These are phyloP conservation scores for Rhodosporidiobolus sp. DNA, from an alignment of 768 basidiomycete species.

Conservation along the genomic window DNA sequence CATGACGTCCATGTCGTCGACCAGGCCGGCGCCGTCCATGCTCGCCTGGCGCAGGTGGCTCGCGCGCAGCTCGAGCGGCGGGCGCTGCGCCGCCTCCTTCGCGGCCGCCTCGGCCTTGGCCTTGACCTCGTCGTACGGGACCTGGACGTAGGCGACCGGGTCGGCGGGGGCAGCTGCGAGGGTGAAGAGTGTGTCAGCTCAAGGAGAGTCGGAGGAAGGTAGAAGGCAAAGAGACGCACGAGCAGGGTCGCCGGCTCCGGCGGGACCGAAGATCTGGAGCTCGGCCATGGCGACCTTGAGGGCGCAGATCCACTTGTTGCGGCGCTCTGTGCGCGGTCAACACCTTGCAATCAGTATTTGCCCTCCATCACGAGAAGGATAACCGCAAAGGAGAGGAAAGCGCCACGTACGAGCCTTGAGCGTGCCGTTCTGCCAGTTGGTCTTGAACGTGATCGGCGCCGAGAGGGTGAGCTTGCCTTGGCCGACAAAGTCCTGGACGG, in stretches of 20 bases:
- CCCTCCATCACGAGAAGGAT: background rate
- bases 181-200: background rate
- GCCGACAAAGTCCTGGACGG: constrained; percentile 43
- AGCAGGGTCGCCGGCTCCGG: constrained; percentile 46
- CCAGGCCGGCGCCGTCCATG: background rate
- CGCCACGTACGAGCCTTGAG: constrained; percentile 57
- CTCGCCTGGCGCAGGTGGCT: background rate
- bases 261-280: constrained; percentile 61
- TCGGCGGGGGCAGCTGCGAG: constrained; percentile 54
- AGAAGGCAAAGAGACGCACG: constrained; percentile 8
- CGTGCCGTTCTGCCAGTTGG: constrained; percentile 75
- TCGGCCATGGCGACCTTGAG: constrained; percentile 70
- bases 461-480: constrained; percentile 73
- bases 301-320: constrained; percentile 90
- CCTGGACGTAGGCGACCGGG: constrained; percentile 62
- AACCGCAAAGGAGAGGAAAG: background rate
- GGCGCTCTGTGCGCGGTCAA: constrained; percentile 60
- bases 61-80: background rate
- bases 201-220: no score
- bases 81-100: constrained; percentile 1
- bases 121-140: constrained; percentile 63
- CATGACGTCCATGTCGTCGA: background rate
- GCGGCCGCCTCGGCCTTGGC: constrained; percentile 12
- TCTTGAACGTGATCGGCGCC: constrained; percentile 84
- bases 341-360: background rate